Percentiles rank a stretch among this genome's conserved stretches.
phyloP scores from a whole-genome alignment of 2,329 filamentous ascomycete genomes.

The Clathrospora elynae region DNA sequence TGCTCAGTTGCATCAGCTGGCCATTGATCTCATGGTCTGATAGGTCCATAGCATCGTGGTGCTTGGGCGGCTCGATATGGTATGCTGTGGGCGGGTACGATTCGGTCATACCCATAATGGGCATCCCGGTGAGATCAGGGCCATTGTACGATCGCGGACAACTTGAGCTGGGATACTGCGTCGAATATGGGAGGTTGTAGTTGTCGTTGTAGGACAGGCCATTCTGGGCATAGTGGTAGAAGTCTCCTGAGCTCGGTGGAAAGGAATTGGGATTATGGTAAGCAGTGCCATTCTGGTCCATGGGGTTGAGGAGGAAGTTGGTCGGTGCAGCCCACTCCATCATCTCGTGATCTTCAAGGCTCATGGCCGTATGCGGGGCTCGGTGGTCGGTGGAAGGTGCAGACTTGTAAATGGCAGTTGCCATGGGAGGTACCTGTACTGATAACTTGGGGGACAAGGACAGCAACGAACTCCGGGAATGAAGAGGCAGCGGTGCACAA shows the following conservation, averaged over 20 bases:
- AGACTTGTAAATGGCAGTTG: constrained; percentile 19
- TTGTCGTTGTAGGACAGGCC: constrained; percentile 29
- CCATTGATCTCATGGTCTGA: constrained; percentile 25
- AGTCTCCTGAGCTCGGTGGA: constrained; percentile 6
- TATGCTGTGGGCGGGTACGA: constrained; percentile 43
- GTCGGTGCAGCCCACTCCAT: constrained; percentile 32
- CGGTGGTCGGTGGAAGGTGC: constrained; percentile 8
- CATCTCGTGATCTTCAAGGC: constrained; percentile 18
- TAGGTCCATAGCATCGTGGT: constrained; percentile 27
- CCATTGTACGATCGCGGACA: constrained; percentile 34
- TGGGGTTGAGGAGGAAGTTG: constrained; percentile 15
- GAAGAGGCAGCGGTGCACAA: constrained; percentile 25
- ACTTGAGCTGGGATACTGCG: constrained; percentile 18
- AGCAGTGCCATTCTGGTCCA: constrained; percentile 16
- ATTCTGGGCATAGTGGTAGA: constrained; percentile 29
- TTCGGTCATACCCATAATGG: constrained; percentile 17
- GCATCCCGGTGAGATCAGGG: constrained; percentile 20
- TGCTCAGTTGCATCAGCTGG: constrained; percentile 31
- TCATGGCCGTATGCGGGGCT: constrained; percentile 17
- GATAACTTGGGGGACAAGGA: constrained; percentile 17
- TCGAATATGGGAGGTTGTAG: constrained; percentile 28
- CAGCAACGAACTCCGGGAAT: constrained; percentile 19
- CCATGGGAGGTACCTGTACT: constrained; percentile 18
- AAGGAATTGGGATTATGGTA: constrained; percentile 22
- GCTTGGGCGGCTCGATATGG: constrained; percentile 35